Percentiles rank a stretch among this genome's conserved stretches.
Conservation (phyloP, 768 basidiomycete genomes). For the Russula ochroleuca region DNA sequence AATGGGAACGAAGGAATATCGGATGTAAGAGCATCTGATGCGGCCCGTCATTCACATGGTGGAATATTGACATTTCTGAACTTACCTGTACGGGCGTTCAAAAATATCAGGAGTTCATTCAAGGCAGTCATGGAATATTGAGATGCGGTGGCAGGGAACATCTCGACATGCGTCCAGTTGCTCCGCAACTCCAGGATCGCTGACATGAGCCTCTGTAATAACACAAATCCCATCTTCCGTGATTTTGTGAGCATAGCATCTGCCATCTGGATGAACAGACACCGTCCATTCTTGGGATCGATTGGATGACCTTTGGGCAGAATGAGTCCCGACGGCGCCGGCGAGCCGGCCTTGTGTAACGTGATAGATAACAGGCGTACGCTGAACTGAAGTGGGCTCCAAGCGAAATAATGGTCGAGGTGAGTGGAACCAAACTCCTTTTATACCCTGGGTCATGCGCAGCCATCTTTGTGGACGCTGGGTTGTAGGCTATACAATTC, state of each 20-base stretch:
- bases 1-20: constrained; percentile 16
- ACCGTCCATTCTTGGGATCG: constrained; percentile 3
- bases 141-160: constrained; percentile 9
- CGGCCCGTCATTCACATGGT: too few species aligned
- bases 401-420: neutral
- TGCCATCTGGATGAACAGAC: constrained; percentile 16
- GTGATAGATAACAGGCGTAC: neutral
- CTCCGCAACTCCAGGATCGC: neutral
- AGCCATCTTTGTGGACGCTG: too few species aligned
- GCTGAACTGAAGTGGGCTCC: too few species aligned
- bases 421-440: too few species aligned
- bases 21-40: constrained; percentile 13
- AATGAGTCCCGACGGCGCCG: too few species aligned
- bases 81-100: constrained; percentile 6
- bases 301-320: constrained; percentile 1
- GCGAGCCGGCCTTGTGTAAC: neutral
- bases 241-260: neutral
- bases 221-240: neutral
- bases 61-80: too few species aligned
- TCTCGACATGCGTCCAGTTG: constrained; percentile 11
- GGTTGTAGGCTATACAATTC: too few species aligned
- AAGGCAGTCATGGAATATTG: constrained; percentile 4
- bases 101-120: constrained; percentile 8
- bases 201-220: constrained; percentile 10
- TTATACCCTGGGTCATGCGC: too few species aligned